Base-by-base conservation (phyloP, 345 rosid genomes). In the Arabidopsis arenosa region DNA sequence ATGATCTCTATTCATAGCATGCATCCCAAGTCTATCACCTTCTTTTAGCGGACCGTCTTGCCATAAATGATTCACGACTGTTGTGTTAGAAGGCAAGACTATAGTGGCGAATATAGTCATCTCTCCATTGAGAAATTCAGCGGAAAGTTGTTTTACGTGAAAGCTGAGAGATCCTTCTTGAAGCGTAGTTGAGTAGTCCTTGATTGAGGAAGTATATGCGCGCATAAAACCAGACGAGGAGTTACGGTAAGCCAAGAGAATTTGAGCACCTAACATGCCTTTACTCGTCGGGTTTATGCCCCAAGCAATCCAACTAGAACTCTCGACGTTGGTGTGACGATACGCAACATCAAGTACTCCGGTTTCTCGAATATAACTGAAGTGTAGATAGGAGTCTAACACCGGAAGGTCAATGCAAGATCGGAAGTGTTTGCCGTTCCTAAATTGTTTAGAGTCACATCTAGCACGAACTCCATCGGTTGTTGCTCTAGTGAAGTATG, bases 11-110 rank as follows among this genome's bases (percentile, higher is more conserved):
- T 75, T 62, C 54, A 82, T 72, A 3, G 73, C 40, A 76, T 89
- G 98, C 32, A 30, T 36, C 37, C 72, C 48, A 6, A 86, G 90
- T 10, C 56, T 41, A 23, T 63, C 77, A 3, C 83, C 69, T 67
- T 52, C 48, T 21, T 84, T 80, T 30, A 92, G 44, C 2, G 88
- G 79, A 11, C 97, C 92, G 9, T 85, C 86, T 76, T 92, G 93
- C 97, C 97, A 92, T 47, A 90, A 83, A 67, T 90, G 93, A 67
- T 92, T 85, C 59, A 88, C 59, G 3, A 64, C 75, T 2, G 81
- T 63, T n/a, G 72, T 72, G 9, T 78, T 80, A 30, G 56, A 62
- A 2, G 84, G 71, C 45, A 85, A 82, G 0, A 44, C 73, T 30
- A 90, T 45, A 23, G 86, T 86, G 4, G 90, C 97, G 49, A 83